Percentiles rank a stretch among this genome's conserved stretches.
phyloP scores from a whole-genome alignment of 2,329 filamentous ascomycete genomes.

The Fusarium nygamai region DNA sequence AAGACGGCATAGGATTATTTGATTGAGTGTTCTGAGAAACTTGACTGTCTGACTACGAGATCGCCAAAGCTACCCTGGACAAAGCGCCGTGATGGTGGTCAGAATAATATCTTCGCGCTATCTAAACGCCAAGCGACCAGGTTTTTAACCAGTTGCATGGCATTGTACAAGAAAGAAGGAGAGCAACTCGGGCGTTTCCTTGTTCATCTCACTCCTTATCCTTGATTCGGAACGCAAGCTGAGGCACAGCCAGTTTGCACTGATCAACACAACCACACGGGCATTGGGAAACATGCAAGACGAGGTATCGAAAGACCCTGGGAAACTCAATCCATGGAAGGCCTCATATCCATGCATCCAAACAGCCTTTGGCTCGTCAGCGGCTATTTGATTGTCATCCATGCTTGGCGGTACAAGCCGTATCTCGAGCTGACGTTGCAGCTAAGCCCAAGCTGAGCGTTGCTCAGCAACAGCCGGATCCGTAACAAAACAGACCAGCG shows the following conservation, averaged over 20 bases:
- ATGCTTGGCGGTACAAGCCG: not conserved
- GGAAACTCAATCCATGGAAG: not conserved
- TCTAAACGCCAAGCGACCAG: conserved; percentile 9
- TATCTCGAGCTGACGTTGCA: conserved; percentile 13
- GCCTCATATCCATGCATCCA: not conserved
- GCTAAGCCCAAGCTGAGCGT: conserved; percentile 22
- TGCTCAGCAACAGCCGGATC: conserved; percentile 39
- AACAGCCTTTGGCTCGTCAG: not conserved
- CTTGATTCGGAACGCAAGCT: not conserved
- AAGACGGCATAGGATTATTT: not conserved
- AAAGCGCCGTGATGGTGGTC: conserved; percentile 2
- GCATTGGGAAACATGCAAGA: not conserved
- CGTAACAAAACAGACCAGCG: conserved; percentile 40
- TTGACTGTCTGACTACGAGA: not conserved
- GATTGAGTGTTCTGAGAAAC: not conserved
- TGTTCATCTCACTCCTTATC: not conserved
- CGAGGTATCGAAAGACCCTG: not conserved
- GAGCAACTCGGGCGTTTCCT: not conserved
- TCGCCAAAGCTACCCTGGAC: conserved; percentile 15
- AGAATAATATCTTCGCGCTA: conserved; percentile 17
- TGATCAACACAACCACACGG: not conserved
- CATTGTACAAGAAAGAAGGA: too few relatives aligned
- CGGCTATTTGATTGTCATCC: not conserved
- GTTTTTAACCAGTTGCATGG: not conserved
- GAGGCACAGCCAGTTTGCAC: not conserved